Conservation (phyloP, 1,139 yeast species). For the Lodderomyces pseudojiufengensis region DNA sequence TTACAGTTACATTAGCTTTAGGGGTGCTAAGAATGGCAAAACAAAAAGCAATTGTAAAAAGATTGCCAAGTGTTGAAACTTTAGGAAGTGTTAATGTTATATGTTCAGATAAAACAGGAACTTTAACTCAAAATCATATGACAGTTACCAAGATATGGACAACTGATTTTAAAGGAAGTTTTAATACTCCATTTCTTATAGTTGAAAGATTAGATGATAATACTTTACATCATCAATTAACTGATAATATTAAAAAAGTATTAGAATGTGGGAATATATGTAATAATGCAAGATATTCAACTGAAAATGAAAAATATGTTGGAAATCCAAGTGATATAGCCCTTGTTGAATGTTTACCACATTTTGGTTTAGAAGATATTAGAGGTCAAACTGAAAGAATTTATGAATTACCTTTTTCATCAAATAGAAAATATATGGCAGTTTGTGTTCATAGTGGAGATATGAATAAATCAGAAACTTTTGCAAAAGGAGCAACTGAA, state of each 20-base stretch:
- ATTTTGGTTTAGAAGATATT: constrained; percentile 67
- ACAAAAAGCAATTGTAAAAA: constrained; percentile 85
- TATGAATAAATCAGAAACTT: constrained; percentile 51
- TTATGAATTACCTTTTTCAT: constrained; percentile 80
- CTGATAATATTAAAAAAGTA: constrained; percentile 50
- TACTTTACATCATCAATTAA: constrained; percentile 41
- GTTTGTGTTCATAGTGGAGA: constrained; percentile 62
- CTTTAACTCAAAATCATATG: constrained; percentile 92
- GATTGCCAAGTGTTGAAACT: constrained; percentile 93
- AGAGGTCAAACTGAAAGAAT: constrained; percentile 58
- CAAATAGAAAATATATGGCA: constrained; percentile 86
- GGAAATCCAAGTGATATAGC: constrained; percentile 98
- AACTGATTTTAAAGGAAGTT: constrained; percentile 59
- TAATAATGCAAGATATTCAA: constrained; percentile 72
- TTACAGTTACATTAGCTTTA: constrained; percentile 89
- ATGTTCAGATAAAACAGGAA: constrained; percentile 94
- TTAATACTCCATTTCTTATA: constrained; percentile 43
- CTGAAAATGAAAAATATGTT: constrained; percentile 65
- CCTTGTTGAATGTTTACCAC: constrained; percentile 65
- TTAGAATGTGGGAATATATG: constrained; percentile 74
- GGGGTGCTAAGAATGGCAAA: constrained; percentile 96
- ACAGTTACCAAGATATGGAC: constrained; percentile 87
- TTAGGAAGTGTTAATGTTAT: constrained; percentile 93
- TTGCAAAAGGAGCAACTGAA: constrained; percentile 89
- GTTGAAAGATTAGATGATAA: constrained; percentile 44